phyloP scores from a whole-genome alignment of 305 asterid species.

The Salvia sclarea region DNA sequence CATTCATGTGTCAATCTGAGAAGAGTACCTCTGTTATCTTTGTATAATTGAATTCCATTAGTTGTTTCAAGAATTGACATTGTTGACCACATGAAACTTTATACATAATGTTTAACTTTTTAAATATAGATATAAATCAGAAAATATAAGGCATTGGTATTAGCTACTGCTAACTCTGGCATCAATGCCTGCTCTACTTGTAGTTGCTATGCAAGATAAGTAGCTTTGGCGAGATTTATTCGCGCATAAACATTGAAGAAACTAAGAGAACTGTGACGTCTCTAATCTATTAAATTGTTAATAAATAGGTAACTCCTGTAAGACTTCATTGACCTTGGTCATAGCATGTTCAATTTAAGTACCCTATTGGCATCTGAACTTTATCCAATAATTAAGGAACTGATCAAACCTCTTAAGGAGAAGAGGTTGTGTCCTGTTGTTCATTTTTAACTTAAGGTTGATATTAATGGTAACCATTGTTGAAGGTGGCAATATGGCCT shows the following conservation, averaged over 20 bases:
- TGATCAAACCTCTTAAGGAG: background rate
- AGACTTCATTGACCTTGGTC: background rate
- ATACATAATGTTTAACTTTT: background rate
- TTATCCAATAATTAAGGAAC: background rate
- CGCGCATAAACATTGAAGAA: background rate
- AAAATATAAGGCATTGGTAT: background rate
- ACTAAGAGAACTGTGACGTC: background rate
- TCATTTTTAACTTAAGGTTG: constrained; percentile 10
- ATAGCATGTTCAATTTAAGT: constrained; percentile 6
- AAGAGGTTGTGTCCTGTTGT: constrained; percentile 3
- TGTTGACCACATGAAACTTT: background rate
- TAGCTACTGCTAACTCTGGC: background rate
- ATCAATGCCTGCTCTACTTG: background rate
- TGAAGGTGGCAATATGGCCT: background rate
- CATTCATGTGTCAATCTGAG: background rate
- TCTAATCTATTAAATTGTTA: background rate
- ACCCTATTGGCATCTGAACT: background rate
- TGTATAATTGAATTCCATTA: background rate
- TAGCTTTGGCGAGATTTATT: background rate
- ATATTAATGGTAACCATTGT: background rate
- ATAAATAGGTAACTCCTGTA: background rate
- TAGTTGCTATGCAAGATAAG: background rate
- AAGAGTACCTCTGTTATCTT: background rate
- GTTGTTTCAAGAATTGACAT: background rate
- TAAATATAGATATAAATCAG: background rate